Conservation (phyloP, 129 eudicot genomes). For the Escallonia herrerae region DNA sequence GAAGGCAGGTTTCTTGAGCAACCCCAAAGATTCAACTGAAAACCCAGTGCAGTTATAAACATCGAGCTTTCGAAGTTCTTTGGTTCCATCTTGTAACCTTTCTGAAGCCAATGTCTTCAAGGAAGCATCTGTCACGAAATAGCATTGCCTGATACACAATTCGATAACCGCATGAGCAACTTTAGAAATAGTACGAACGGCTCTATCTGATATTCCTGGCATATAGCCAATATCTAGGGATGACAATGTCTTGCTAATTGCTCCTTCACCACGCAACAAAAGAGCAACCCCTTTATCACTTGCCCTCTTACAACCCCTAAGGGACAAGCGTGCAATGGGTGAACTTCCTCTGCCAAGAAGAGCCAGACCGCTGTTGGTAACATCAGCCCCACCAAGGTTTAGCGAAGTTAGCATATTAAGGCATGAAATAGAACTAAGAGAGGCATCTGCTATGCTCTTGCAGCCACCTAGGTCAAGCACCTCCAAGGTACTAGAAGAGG, state of each 20-base stretch:
- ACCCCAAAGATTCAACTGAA: constrained; percentile 19
- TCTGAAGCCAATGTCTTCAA: constrained; percentile 36
- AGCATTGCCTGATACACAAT: constrained; percentile 53
- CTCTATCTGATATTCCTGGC: constrained; percentile 46
- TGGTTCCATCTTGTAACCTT: constrained; percentile 12
- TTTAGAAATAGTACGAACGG: constrained; percentile 20
- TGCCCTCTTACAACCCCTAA: constrained; percentile 54
- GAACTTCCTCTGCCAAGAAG: constrained; percentile 40
- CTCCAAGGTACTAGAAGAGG: constrained; percentile 32
- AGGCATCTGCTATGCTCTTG: constrained; percentile 47
- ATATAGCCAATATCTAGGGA: constrained; percentile 45
- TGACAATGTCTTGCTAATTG: constrained; percentile 31
- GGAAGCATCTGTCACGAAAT: constrained; percentile 50
- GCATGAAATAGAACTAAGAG: constrained; percentile 31
- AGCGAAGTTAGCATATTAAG: constrained; percentile 31
- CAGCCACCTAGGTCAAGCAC: constrained; percentile 47
- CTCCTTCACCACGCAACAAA: constrained; percentile 31
- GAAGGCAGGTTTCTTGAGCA: constrained; percentile 40
- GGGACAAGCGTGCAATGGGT: constrained; percentile 33
- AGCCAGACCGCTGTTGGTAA: constrained; percentile 50
- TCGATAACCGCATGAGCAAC: constrained; percentile 31
- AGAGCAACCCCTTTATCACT: constrained; percentile 43
- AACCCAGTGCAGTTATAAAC: constrained; percentile 36
- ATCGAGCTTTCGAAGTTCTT: constrained; percentile 39
- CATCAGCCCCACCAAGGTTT: constrained; percentile 46